phyloP scores from a whole-genome alignment of 2,329 filamentous ascomycete genomes.

The Incumbomyces delicatus region DNA sequence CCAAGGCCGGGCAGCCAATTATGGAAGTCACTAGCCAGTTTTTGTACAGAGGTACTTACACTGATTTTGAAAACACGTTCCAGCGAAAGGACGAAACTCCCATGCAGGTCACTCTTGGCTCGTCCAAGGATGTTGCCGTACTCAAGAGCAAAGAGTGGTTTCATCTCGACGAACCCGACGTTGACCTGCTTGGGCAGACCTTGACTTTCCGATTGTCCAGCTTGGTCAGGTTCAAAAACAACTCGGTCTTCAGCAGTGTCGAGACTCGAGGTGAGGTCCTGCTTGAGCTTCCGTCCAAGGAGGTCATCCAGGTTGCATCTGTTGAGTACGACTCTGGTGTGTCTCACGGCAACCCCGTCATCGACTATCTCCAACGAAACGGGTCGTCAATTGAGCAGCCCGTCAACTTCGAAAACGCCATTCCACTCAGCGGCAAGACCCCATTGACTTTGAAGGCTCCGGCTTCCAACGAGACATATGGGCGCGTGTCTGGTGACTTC shows the following conservation, averaged over 20 bases:
- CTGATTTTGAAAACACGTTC: conserved; percentile 96
- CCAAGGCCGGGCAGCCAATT: conserved; percentile 68
- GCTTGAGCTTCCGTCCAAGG: conserved; percentile 89
- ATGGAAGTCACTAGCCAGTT: conserved; percentile 99
- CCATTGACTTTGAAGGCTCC: conserved; percentile 82
- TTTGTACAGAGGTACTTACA: conserved; percentile 86
- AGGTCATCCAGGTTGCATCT: conserved; percentile 92
- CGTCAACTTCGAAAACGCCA: conserved; percentile 93
- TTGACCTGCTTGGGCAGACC: conserved; percentile 84
- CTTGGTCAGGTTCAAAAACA: conserved; percentile 88
- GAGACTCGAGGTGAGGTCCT: conserved; percentile 88
- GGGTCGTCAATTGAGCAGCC: conserved; percentile 91
- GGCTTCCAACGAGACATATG: conserved; percentile 94
- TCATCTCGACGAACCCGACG: conserved; percentile 70
- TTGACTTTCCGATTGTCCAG: conserved; percentile 92
- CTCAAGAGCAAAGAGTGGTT: conserved; percentile 98
- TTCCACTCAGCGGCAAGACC: conserved; percentile 85
- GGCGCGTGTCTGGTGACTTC: conserved; percentile 93
- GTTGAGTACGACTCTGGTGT: conserved; percentile 88
- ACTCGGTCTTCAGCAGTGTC: conserved; percentile 79
- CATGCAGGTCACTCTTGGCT: conserved; percentile 81
- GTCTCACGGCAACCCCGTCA: conserved; percentile 91
- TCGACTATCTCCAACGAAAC: conserved; percentile 89
- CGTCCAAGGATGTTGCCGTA: conserved; percentile 84
- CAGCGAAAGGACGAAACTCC: conserved; percentile 93